phyloP scores from a whole-genome alignment of 768 basidiomycete genomes.

The Rhizopogon vesiculosus region DNA sequence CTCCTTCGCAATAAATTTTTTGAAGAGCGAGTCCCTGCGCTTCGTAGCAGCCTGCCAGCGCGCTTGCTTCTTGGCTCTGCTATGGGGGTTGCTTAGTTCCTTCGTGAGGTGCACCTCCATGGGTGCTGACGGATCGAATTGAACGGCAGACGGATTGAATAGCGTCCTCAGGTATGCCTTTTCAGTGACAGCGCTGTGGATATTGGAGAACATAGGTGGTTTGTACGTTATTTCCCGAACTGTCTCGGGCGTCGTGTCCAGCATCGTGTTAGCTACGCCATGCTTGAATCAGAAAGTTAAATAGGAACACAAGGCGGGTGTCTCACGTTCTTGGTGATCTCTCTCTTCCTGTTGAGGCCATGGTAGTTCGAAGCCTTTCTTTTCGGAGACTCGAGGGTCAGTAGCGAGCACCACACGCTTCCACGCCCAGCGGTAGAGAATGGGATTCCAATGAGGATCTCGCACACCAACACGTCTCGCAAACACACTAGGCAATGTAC shows the following conservation, averaged over 20 bases:
- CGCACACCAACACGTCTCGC: constrained; percentile 66
- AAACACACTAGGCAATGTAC: constrained; percentile 53
- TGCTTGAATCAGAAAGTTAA: neutral
- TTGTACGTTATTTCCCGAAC: constrained; percentile 70
- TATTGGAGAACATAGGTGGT: constrained; percentile 47
- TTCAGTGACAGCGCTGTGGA: constrained; percentile 41
- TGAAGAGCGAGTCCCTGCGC: constrained; percentile 44
- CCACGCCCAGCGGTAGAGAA: constrained; percentile 62
- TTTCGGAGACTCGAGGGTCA: constrained; percentile 47
- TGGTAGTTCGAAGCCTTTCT: constrained; percentile 42
- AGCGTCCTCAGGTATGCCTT: constrained; percentile 56
- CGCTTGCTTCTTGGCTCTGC: constrained; percentile 74
- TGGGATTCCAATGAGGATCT: constrained; percentile 53
- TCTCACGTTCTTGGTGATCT: constrained; percentile 28
- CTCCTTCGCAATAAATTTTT: constrained; percentile 50
- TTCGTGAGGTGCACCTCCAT: constrained; percentile 61
- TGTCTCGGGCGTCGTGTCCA: constrained; percentile 60
- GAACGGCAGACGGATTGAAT: constrained; percentile 32
- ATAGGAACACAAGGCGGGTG: neutral
- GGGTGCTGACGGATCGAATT: constrained; percentile 49
- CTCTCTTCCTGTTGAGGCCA: constrained; percentile 60
- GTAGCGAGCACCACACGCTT: constrained; percentile 66
- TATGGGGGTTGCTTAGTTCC: constrained; percentile 79
- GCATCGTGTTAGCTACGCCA: constrained; percentile 32
- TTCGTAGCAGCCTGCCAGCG: constrained; percentile 63